These are phyloP conservation scores for Stipa capillata DNA, from an alignment of 176 grass and related monocot species.

Conservation along the genomic window DNA sequence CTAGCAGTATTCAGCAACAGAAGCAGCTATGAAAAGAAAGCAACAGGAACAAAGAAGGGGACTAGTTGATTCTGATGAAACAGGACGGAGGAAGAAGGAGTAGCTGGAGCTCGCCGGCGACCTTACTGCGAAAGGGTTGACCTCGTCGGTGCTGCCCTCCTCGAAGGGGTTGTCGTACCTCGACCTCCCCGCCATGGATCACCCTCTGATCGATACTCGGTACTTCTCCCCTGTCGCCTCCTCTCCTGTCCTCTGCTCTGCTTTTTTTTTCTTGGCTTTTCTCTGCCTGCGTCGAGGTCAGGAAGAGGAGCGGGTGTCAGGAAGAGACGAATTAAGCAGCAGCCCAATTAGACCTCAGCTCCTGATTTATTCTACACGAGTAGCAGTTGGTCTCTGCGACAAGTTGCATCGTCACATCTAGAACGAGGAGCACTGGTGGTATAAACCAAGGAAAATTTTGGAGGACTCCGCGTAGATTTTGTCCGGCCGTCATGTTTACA, in stretches of 20 bases:
- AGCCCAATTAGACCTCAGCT: neutral
- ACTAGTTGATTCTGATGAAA: neutral
- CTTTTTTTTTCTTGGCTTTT: neutral
- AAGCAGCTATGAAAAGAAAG: neutral
- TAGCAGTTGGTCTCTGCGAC: neutral
- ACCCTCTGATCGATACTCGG: neutral
- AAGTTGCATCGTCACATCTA: conserved; percentile 6
- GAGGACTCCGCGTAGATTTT: conserved; percentile 32
- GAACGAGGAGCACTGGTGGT: neutral
- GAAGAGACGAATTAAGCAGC: neutral
- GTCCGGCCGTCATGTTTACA: conserved; percentile 16
- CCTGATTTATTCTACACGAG: neutral
- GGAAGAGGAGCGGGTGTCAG: neutral
- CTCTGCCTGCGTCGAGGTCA: neutral
- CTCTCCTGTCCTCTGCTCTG: neutral
- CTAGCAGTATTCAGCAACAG: neutral
- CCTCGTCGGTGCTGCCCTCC: conserved; percentile 34
- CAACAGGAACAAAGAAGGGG: neutral
- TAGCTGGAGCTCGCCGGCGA: neutral
- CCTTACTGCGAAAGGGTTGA: conserved; percentile 53
- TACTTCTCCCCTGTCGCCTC: neutral
- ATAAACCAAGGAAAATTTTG: neutral
- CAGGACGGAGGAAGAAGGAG: neutral
- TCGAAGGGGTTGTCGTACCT: conserved; percentile 55
- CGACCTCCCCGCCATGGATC: conserved; percentile 39